Percentiles rank a stretch among this genome's conserved stretches.
phyloP scores from a whole-genome alignment of 2,329 filamentous ascomycete genomes.

The Exophiala sp. region DNA sequence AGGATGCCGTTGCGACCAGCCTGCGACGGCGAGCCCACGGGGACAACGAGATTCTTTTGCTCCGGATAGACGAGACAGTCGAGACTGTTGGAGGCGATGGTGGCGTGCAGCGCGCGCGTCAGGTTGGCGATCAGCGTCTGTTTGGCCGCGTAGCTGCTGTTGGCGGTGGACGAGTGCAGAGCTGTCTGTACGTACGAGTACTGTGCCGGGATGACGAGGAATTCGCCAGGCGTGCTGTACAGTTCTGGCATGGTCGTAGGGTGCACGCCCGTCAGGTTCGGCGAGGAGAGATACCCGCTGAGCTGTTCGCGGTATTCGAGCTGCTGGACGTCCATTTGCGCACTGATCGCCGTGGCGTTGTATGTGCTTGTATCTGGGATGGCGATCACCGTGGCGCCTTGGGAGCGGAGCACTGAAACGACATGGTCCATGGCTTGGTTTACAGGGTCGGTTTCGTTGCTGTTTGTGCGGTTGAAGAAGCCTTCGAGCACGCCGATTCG shows the following conservation, averaged over 20 bases:
- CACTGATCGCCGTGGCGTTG: constrained; percentile 47
- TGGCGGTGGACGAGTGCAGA: constrained; percentile 48
- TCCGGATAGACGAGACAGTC: constrained; percentile 60
- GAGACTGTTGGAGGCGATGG: constrained; percentile 46
- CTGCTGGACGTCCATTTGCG: constrained; percentile 53
- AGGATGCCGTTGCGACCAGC: constrained; percentile 55
- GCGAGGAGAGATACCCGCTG: constrained; percentile 49
- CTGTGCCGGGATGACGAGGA: constrained; percentile 56
- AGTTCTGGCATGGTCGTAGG: constrained; percentile 31
- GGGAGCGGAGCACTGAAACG: constrained; percentile 41
- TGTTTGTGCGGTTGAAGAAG: constrained; percentile 52
- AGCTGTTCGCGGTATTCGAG: constrained; percentile 55
- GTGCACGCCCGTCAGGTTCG: constrained; percentile 39
- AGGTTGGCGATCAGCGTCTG: constrained; percentile 49
- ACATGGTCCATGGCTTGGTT: constrained; percentile 49
- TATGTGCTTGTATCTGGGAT: constrained; percentile 45
- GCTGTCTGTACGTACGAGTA: constrained; percentile 51
- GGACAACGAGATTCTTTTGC: constrained; percentile 58
- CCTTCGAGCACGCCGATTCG: constrained; percentile 49
- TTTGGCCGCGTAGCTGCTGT: constrained; percentile 46
- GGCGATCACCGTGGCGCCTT: constrained; percentile 48
- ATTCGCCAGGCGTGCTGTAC: constrained; percentile 38
- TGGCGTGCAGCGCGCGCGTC: constrained; percentile 46
- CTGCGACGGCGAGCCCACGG: constrained; percentile 52
- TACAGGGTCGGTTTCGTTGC: constrained; percentile 52